Conservation (phyloP, 1,284 basidiomycete genomes). For the Pseudozyma pruni region DNA sequence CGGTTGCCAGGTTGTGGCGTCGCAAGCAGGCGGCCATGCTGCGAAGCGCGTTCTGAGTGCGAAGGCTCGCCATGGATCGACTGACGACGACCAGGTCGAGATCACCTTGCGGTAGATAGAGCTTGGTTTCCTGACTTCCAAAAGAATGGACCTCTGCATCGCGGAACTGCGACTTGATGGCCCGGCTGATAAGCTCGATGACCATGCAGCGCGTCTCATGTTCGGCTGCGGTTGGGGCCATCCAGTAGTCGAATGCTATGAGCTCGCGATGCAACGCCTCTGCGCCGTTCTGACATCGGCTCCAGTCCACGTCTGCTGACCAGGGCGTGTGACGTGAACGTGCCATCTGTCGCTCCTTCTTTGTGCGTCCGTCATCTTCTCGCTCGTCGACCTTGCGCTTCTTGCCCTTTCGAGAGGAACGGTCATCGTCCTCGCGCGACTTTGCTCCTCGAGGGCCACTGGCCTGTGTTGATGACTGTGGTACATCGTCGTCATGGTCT, state of each 20-base stretch:
- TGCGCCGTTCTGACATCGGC: conserved; percentile 79
- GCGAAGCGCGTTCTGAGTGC: conserved; percentile 68
- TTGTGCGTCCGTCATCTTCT: conserved; percentile 70
- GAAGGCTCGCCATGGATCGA: conserved; percentile 65
- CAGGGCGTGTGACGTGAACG: conserved; percentile 79
- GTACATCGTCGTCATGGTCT: conserved; percentile 24
- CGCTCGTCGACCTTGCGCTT: conserved; percentile 57
- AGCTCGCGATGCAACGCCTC: conserved; percentile 65
- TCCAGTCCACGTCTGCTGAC: conserved; percentile 81
- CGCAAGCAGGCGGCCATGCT: conserved; percentile 69
- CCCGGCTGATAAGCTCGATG: conserved; percentile 78
- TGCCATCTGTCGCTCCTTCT: conserved; percentile 74
- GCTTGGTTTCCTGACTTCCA: conserved; percentile 90
- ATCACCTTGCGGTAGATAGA: conserved; percentile 87
- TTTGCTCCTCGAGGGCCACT: conserved; percentile 7
- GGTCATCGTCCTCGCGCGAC: conserved; percentile 13
- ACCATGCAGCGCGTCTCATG: conserved; percentile 83
- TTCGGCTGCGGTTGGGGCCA: conserved; percentile 85
- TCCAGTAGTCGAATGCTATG: conserved; percentile 81
- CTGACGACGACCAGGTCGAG: conserved; percentile 73
- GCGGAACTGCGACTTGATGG: conserved; percentile 76
- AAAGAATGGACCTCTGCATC: conserved; percentile 88
- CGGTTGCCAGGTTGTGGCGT: conserved; percentile 70
- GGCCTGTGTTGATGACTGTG: conserved; percentile 10
- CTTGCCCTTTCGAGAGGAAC: conserved; percentile 28